Evolutionary conservation across 352 stramenopile genomes (phyloP), one percentile per base, ranked within the genome.

Genomic region (Phytophthora fragariaefolia): DNA sequence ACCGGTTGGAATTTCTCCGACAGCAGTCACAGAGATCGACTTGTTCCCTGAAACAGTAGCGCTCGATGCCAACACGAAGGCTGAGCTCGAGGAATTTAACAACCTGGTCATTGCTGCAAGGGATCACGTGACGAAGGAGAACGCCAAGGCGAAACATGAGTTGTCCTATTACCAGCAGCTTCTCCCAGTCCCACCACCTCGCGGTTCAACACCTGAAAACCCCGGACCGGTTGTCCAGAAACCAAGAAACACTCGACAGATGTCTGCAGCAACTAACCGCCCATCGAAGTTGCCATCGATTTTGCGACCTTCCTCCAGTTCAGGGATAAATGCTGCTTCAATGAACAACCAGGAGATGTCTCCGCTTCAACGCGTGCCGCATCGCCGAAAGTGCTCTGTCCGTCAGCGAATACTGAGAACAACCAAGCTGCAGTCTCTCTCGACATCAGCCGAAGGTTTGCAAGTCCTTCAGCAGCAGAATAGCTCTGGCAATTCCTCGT

Each of bases 81-180:
- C 73, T 0, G 79, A 88, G 23, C 72, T 90, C 9, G 83, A 83
- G 3, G 32, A 76, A 22, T 92, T 92, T 60, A 78, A 90, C 57
- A 47, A 51, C 8, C 58, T 92, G n/a, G 72, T 92, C 5, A 63
- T 60, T 17, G 49, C 73, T n/a, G 80, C 75, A 4, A 88, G 79
- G 42, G 58, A 69, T 36, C 56, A 51, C n/a, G 74, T 83, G 4
- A 65, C 57, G 17, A 62, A 66, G 6, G 72, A 85, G 18, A 66
- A 67, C 30, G 64, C 34, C 6, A 71, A 73, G 15, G 80, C 74
- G 1, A 89, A 87, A 60, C 74, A 67, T 34, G 81, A 89, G 24
- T 36, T 92, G 10, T 63, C 76, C 30, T 92, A 74, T 49, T 92
- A 89, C 43, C 78, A 80, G 40, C 75, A 85, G 36, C 46, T 87